Evolutionary conservation across 179 eudicot genomes (phyloP), one percentile per base, ranked within the genome.

Genomic region (Spergularia azorica): DNA sequence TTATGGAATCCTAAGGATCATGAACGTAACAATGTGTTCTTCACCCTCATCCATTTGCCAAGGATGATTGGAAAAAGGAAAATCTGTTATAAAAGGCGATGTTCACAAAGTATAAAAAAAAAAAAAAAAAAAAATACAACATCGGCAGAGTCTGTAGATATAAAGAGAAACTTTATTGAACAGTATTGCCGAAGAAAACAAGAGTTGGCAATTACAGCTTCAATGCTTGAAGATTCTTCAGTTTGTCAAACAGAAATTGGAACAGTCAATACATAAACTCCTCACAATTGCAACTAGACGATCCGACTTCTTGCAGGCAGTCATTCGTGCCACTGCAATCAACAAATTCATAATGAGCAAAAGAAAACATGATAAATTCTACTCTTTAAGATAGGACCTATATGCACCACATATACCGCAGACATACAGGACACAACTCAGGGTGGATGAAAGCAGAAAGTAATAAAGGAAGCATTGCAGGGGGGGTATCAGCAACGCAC

Each of bases 251-350:
- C 68, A 75, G 70, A 66, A 65, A 64, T 43, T n/a, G 51, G 15
- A 54, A 74, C 46, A 66, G 15, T 32, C 48, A 4, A 16, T 63
- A 61, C 61, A 62, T 58, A 38, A 20, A 69, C n/a, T 9, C 38
- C 66, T 62, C 6, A 7, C 10, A 9, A 13, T 62, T 62, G 66
- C 38, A 20, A 21, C 66, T 20, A 0, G 11, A 62, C 14, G 7
- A 20, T 68, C 57, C 57, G 9, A 50, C 55, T 50, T 68, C 26
- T 1, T 50, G 11, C 72, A 21, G 72, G 72, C 3, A 3, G 20
- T 52, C 72, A 69, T 26, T 50, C 59, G n/a, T 69, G 14, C 43
- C 43, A 38, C 72, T 69, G 72, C 72, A 69, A 69, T 69, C 59
- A 51, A 51, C 60, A 69, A 69, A 51, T 50, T 69, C 59, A 67